Conservation (phyloP, 441 rosid species). For the Populus hybrid region DNA sequence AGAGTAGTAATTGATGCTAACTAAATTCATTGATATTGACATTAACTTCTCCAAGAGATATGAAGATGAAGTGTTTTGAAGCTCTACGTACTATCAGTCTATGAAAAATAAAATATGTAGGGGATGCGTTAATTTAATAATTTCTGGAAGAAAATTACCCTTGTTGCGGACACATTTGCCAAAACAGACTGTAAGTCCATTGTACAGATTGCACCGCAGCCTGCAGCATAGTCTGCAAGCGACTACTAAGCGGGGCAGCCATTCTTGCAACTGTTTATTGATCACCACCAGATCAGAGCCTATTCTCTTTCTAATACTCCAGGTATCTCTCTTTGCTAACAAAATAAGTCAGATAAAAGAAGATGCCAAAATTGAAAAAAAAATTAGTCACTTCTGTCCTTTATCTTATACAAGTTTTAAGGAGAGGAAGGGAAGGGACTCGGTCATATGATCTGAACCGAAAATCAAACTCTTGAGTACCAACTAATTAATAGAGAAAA, state of each 20-base stretch:
- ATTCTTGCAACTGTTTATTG: conserved; percentile 18
- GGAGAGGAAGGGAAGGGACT: background rate
- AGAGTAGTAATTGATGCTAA: background rate
- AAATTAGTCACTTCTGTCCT: background rate
- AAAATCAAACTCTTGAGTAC: conserved; percentile 20
- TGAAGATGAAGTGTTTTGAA: background rate
- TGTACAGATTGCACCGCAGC: conserved; percentile 83
- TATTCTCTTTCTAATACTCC: background rate
- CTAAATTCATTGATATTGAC: background rate
- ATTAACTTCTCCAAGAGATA: background rate
- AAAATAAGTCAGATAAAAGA: background rate
- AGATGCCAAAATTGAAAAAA: background rate
- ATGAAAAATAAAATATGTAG: too few relatives aligned
- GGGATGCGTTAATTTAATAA: background rate
- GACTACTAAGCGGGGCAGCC: conserved; percentile 50
- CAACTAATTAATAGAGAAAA: conserved; percentile 4
- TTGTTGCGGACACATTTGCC: conserved; percentile 93
- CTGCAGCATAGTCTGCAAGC: conserved; percentile 67
- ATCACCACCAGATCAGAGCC: background rate
- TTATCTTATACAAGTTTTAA: background rate
- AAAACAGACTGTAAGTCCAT: conserved; percentile 91
- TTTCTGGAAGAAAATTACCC: conserved; percentile 41
- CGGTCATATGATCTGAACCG: conserved; percentile 7
- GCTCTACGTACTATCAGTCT: background rate
- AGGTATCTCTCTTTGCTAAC: background rate